Conservation (phyloP, 306 rosid genomes). For the Calophaca sinica region DNA sequence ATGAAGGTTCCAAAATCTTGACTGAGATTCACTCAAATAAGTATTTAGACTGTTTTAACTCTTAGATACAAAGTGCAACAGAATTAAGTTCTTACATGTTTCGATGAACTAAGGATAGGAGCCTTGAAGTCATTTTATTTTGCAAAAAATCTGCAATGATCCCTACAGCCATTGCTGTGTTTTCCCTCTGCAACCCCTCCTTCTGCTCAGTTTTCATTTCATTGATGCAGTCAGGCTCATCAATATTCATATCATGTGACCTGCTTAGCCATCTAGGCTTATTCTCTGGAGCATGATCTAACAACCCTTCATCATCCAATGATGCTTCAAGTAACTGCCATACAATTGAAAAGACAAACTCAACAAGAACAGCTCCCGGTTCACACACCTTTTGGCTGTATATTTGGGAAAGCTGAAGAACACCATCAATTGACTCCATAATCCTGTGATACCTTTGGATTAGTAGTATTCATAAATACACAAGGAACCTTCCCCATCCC, state of each 20-base stretch:
- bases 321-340: conserved; percentile 91
- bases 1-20: conserved; percentile 35
- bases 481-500: conserved; percentile 2
- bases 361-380: conserved; percentile 81
- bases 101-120: conserved; percentile 71
- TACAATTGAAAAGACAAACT: conserved; percentile 76
- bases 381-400: conserved; percentile 67
- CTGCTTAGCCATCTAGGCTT: conserved; percentile 68
- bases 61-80: conserved; percentile 29
- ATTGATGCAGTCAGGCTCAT: conserved; percentile 56
- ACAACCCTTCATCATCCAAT: conserved; percentile 85
- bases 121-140: conserved; percentile 71
- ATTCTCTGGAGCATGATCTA: conserved; percentile 67
- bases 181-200: conserved; percentile 62
- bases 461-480: conserved; percentile 30
- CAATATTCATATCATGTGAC: conserved; percentile 71
- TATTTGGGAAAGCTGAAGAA: conserved; percentile 78
- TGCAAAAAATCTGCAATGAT: conserved; percentile 73
- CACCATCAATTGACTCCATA: conserved; percentile 80
- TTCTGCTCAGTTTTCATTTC: conserved; percentile 59
- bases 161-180: conserved; percentile 75
- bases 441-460: conserved; percentile 66
- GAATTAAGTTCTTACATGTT: conserved; percentile 72
- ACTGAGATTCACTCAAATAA: conserved; percentile 33
- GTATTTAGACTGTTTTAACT: conserved; percentile 39